Percentiles rank a stretch among this genome's conserved stretches.
These are phyloP conservation scores for Colletotrichum aenigma DNA, from an alignment of 2,329 filamentous ascomycete genomes.

Conservation along the genomic window DNA sequence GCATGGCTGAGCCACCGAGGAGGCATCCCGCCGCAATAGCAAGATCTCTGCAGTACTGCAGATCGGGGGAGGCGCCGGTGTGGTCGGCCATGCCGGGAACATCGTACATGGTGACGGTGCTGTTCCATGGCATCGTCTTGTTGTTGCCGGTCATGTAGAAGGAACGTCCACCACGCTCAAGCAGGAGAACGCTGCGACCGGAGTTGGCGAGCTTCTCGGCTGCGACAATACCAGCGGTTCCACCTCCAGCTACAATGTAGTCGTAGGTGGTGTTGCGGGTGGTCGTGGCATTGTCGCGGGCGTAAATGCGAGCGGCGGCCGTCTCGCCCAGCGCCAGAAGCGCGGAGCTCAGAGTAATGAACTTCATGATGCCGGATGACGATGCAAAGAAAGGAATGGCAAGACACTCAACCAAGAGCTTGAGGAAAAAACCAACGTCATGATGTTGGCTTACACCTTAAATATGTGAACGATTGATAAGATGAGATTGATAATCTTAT, in stretches of 20 bases:
- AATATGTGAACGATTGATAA: not conserved
- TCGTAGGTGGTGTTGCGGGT: constrained; percentile 19
- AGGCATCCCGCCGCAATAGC: constrained; percentile 31
- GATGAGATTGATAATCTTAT: constrained; percentile 1
- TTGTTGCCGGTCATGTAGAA: constrained; percentile 20
- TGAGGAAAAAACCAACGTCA: not conserved
- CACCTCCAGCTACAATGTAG: constrained; percentile 21
- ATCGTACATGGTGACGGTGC: constrained; percentile 25
- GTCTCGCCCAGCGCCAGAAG: constrained; percentile 5
- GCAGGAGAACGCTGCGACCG: constrained; percentile 19
- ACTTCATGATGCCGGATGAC: constrained; percentile 5
- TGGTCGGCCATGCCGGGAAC: constrained; percentile 22
- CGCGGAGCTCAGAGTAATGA: constrained; percentile 5
- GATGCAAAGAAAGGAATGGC: not conserved
- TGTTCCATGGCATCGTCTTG: constrained; percentile 28
- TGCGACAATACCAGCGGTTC: constrained; percentile 20
- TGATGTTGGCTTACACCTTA: not conserved
- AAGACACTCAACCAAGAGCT: not conserved
- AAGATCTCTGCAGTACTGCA: constrained; percentile 29
- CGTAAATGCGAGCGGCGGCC: not conserved
- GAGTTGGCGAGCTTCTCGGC: constrained; percentile 19
- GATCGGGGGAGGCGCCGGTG: not conserved
- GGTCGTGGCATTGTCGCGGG: constrained; percentile 5
- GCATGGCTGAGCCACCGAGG: constrained; percentile 32
- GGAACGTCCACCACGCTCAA: constrained; percentile 13